These are phyloP conservation scores for Sphaerostilbella broomeana DNA, from an alignment of 2,329 filamentous ascomycete species.

Conservation along the genomic window DNA sequence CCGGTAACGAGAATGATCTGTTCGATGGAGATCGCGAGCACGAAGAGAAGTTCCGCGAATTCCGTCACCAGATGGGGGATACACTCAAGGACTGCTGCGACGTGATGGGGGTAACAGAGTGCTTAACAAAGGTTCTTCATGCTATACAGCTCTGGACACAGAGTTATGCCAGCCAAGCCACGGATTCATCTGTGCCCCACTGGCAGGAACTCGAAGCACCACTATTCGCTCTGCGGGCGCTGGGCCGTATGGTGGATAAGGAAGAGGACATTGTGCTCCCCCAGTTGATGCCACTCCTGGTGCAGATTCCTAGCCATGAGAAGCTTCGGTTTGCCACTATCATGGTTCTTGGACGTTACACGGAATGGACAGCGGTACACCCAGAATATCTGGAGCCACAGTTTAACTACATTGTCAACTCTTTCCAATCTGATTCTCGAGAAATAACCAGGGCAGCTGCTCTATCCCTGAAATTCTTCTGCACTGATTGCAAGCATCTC, in stretches of 20 bases:
- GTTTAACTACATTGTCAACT: slow-evolving; percentile 90
- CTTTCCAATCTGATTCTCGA: slow-evolving; percentile 80
- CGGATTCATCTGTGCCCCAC: slow-evolving; percentile 69
- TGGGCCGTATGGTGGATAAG: slow-evolving; percentile 91
- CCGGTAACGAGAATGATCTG: slow-evolving; percentile 68
- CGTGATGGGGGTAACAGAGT: slow-evolving; percentile 89
- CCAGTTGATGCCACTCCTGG: slow-evolving; percentile 85
- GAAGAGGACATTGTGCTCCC: slow-evolving; percentile 83
- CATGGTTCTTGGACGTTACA: slow-evolving; percentile 94
- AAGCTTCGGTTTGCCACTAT: slow-evolving; percentile 98
- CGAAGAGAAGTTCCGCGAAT: slow-evolving; percentile 95
- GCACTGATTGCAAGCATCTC: slow-evolving; percentile 84
- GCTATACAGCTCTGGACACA: slow-evolving; percentile 85
- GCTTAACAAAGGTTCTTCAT: slow-evolving; percentile 79
- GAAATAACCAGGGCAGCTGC: slow-evolving; percentile 90
- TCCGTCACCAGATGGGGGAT: slow-evolving; percentile 95
- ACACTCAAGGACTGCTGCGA: slow-evolving; percentile 96
- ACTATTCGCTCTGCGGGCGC: slow-evolving; percentile 88
- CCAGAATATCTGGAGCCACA: slow-evolving; percentile 88
- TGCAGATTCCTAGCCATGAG: slow-evolving; percentile 90
- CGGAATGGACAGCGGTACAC: slow-evolving; percentile 94
- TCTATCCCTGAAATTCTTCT: slow-evolving; percentile 94
- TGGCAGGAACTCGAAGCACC: slow-evolving; percentile 97
- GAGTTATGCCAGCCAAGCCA: slow-evolving; percentile 70
- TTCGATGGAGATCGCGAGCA: slow-evolving; percentile 94